phyloP scores from a whole-genome alignment of 2,329 filamentous ascomycete species.

The Diaporthe humulicola region DNA sequence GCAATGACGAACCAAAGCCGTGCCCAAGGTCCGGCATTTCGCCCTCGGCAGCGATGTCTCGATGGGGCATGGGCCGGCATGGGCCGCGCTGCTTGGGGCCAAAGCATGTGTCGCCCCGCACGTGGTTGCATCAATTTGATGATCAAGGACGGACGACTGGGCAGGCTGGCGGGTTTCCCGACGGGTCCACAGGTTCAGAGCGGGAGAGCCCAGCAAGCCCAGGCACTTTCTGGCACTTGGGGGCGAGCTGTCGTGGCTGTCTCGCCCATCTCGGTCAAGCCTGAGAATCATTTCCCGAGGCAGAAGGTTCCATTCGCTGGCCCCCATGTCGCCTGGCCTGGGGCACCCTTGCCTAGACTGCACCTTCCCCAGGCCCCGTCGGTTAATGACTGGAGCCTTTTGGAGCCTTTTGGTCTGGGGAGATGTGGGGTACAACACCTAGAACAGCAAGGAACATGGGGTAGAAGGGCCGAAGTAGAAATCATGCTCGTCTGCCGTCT shows the following conservation, averaged over 20 bases:
- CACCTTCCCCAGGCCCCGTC: conserved; percentile 23
- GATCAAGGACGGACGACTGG: neutral
- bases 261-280: neutral
- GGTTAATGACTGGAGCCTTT: conserved; percentile 27
- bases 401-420: neutral
- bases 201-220: too few species aligned
- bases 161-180: conserved; percentile 18
- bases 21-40: neutral
- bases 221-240: neutral
- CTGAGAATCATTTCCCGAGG: neutral
- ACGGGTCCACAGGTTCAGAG: conserved; percentile 15
- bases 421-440: conserved; percentile 12
- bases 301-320: neutral
- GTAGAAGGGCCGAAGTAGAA: conserved; percentile 24
- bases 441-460: conserved; percentile 6
- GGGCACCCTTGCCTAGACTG: neutral
- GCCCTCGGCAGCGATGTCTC: conserved; percentile 4
- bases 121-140: neutral
- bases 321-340: neutral
- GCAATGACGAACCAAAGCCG: neutral
- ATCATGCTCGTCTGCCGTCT: conserved; percentile 16
- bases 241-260: neutral
- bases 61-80: neutral
- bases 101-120: conserved; percentile 9
- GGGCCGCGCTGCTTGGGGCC: neutral